These are phyloP conservation scores for Daldinia childiae DNA, from an alignment of 495 filamentous ascomycete genomes.

Conservation along the genomic window DNA sequence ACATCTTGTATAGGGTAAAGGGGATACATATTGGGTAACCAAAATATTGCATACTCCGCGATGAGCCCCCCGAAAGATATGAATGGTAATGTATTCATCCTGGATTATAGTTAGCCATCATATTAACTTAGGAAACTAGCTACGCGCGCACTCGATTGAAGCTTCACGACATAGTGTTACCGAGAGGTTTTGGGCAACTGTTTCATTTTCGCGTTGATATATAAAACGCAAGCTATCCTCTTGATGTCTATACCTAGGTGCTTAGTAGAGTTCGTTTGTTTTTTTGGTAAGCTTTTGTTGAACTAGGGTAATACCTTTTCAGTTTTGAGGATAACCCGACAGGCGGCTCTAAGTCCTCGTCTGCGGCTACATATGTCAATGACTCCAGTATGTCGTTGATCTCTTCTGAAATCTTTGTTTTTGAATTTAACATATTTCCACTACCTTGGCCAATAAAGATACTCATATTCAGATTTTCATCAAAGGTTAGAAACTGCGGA, in stretches of 20 bases:
- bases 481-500: background rate
- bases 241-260: background rate
- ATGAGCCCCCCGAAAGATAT: background rate
- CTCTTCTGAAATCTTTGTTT: background rate
- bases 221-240: background rate
- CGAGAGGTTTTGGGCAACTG: background rate
- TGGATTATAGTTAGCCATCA: background rate
- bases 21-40: background rate
- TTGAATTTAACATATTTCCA: background rate
- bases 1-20: background rate
- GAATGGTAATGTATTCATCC: background rate
- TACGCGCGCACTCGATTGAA: background rate
- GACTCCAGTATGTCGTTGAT: background rate
- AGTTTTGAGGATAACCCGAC: background rate
- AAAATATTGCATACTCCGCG: background rate
- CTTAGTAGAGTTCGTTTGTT: background rate
- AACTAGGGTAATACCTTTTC: background rate
- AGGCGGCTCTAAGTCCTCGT: background rate
- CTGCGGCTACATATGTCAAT: background rate
- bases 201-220: background rate
- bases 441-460: background rate
- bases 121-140: background rate
- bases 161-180: background rate
- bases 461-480: background rate
- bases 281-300: background rate